Evolutionary conservation across 441 rosid genomes (phyloP).

Genomic region (Erysimum pusillum): DNA sequence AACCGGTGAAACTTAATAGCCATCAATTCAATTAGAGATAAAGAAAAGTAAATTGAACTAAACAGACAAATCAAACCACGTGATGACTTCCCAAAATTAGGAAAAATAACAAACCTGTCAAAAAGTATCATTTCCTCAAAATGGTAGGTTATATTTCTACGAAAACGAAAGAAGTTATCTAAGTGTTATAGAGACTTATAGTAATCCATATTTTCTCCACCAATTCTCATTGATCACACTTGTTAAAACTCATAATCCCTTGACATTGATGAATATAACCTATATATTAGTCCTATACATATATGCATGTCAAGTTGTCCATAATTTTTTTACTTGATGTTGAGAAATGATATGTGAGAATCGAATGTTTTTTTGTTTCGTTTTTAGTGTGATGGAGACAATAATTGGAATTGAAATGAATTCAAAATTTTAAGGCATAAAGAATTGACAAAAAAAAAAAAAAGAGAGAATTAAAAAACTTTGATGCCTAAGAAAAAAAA

Average conservation of each 20-base stretch:
- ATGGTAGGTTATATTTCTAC: neutral
- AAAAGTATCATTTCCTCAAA: neutral
- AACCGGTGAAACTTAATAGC: slow-evolving; percentile 34
- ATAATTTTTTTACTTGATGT: neutral
- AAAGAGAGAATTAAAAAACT: too few species aligned
- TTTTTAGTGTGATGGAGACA: too few species aligned
- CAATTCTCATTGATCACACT: neutral
- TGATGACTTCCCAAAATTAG: slow-evolving; percentile 23
- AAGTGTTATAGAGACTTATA: neutral
- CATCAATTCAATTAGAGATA: slow-evolving; percentile 39
- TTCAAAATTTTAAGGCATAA: too few species aligned
- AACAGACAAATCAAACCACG: slow-evolving; percentile 28
- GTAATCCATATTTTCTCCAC: neutral
- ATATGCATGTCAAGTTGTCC: neutral
- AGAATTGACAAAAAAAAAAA: too few species aligned
- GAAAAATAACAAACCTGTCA: slow-evolving; percentile 3
- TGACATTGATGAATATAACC: neutral
- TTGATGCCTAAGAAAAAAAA: too few species aligned
- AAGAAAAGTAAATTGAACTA: neutral
- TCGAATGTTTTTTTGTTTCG: neutral
- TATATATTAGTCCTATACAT: neutral
- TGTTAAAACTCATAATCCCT: neutral
- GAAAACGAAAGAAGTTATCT: slow-evolving; percentile 11
- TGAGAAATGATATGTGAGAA: neutral
- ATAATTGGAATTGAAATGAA: too few species aligned